Conservation (phyloP, 306 rosid genomes). For the Medicago lupulina region DNA sequence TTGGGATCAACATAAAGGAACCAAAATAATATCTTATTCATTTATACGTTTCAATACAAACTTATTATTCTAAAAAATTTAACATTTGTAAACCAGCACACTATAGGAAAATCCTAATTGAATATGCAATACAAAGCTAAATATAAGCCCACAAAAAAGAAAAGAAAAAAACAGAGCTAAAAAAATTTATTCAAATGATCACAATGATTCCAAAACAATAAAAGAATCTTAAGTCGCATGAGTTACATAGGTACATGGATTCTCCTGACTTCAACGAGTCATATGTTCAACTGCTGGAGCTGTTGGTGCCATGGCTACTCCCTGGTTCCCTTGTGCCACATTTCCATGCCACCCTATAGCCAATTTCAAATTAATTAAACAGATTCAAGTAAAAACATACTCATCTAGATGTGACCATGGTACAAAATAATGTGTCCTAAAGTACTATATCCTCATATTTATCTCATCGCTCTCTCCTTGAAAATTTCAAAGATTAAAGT, state of each 20-base stretch:
- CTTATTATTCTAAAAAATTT: too few relatives aligned
- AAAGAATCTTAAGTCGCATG: not conserved
- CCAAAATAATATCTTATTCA: too few relatives aligned
- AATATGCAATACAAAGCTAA: too few relatives aligned
- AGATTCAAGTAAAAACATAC: not conserved
- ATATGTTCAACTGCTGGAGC: conserved; percentile 2
- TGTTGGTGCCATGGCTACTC: conserved; percentile 12
- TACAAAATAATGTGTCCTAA: not conserved
- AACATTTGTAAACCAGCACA: too few relatives aligned
- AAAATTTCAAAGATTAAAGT: not conserved
- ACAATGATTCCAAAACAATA: not conserved
- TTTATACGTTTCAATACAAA: too few relatives aligned
- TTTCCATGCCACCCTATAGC: conserved; percentile 12
- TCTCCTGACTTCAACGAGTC: not conserved
- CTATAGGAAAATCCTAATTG: too few relatives aligned
- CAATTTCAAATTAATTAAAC: not conserved
- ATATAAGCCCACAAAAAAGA: too few relatives aligned
- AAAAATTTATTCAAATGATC: not conserved
- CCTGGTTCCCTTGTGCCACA: conserved; percentile 5
- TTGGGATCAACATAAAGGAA: too few relatives aligned
- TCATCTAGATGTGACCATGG: not conserved
- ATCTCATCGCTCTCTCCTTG: not conserved
- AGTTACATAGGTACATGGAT: too few relatives aligned
- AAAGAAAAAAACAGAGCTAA: not conserved
- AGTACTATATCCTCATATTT: not conserved